These are phyloP conservation scores for Micractinium sp. DNA, from an alignment of 139 green algal genomes.

Conservation along the genomic window DNA sequence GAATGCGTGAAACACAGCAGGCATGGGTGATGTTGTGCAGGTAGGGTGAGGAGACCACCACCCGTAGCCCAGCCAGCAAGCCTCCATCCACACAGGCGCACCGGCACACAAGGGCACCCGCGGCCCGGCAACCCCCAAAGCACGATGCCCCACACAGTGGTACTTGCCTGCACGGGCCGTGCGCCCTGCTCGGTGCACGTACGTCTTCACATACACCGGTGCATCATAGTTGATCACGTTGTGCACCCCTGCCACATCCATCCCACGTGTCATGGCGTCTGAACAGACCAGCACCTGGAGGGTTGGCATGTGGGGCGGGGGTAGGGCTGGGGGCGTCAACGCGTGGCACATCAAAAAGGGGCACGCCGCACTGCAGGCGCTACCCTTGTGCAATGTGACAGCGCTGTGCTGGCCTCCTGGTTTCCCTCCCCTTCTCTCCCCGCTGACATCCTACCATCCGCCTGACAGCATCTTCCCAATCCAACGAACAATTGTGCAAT, in stretches of 20 bases:
- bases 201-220: conserved; percentile 88
- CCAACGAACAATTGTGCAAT: no score
- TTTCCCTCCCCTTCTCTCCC: no score
- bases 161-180: conserved; percentile 80
- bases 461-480: no score
- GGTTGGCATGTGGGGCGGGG: background rate
- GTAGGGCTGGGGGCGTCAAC: no score
- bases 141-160: background rate
- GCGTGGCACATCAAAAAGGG: no score
- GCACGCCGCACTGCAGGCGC: no score
- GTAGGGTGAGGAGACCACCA: background rate
- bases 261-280: conserved; percentile 89
- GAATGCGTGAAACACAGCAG: background rate
- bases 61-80: background rate
- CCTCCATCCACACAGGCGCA: background rate
- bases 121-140: background rate
- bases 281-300: conserved; percentile 80
- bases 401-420: no score
- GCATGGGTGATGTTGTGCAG: background rate
- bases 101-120: no score
- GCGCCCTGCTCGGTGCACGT: conserved; percentile 78
- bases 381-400: no score
- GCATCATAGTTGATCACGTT: conserved; percentile 91
- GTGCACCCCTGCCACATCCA: conserved; percentile 78
- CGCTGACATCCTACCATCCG: no score